Conservation (phyloP, 306 rosid genomes). For the Rubus parviflorus region DNA sequence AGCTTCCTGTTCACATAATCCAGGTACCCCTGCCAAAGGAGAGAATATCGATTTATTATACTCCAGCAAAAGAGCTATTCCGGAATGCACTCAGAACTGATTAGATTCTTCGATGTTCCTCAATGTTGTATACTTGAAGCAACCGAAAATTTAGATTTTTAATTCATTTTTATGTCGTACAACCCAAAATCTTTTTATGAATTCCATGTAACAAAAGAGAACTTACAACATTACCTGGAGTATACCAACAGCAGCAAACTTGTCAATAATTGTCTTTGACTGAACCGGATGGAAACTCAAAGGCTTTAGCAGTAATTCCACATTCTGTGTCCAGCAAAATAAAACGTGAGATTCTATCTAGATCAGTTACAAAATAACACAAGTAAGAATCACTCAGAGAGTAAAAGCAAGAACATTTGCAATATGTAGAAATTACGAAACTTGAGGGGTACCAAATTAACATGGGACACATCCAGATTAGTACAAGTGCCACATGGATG, state of each 20-base stretch:
- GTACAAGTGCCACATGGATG: background rate
- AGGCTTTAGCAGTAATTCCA: constrained; percentile 58
- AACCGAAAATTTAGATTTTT: background rate
- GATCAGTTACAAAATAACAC: background rate
- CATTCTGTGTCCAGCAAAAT: constrained; percentile 45
- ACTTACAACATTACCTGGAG: constrained; percentile 58
- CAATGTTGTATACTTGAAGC: background rate
- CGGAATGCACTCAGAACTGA: background rate
- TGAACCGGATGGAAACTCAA: constrained; percentile 47
- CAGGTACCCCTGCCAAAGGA: constrained; percentile 64
- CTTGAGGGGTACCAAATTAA: background rate
- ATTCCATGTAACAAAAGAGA: background rate
- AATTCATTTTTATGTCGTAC: background rate
- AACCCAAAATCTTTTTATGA: background rate
- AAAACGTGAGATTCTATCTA: constrained; percentile 13
- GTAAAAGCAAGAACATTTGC: background rate
- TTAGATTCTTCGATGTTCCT: background rate
- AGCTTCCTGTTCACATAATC: constrained; percentile 65
- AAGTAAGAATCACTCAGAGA: background rate
- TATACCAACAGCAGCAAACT: constrained; percentile 95
- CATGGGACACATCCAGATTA: background rate
- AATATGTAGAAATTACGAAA: background rate
- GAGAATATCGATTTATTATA: constrained; percentile 1
- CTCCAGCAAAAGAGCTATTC: background rate
- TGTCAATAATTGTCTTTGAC: constrained; percentile 65